Percentiles rank a stretch among this genome's conserved stretches.
phyloP scores from a whole-genome alignment of 2,329 filamentous ascomycete species.

The Aspergillus neoniger region DNA sequence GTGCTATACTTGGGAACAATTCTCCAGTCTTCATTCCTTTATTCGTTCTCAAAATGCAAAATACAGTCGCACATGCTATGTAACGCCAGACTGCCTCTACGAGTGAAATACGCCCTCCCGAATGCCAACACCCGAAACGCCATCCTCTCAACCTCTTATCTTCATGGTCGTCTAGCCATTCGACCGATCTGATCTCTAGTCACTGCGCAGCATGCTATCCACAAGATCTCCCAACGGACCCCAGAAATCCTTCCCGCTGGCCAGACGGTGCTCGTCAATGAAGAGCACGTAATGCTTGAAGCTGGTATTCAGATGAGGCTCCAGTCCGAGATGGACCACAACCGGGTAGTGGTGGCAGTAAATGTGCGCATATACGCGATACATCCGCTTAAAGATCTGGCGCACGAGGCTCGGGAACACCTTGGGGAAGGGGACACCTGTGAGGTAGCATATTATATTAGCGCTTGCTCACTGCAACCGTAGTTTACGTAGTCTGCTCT shows the following conservation, averaged over 20 bases:
- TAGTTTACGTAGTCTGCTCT: not conserved
- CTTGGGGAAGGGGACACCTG: conserved; percentile 90
- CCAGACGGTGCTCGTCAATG: conserved; percentile 91
- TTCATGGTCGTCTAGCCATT: conserved; percentile 7
- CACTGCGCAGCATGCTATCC: conserved; percentile 95
- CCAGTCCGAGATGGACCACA: conserved; percentile 88
- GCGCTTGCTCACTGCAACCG: not conserved
- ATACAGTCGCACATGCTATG: not conserved
- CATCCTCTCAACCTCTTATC: conserved; percentile 9
- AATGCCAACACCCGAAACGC: conserved; percentile 22
- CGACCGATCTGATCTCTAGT: conserved; percentile 53
- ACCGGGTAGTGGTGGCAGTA: conserved; percentile 99
- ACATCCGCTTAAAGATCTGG: conserved; percentile 98
- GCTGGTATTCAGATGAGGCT: conserved; percentile 96
- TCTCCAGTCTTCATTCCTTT: not conserved
- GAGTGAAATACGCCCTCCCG: conserved; percentile 6
- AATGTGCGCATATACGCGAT: conserved; percentile 97
- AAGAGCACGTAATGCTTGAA: conserved; percentile 99
- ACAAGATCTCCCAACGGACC: conserved; percentile 92
- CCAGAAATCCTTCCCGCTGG: conserved; percentile 95
- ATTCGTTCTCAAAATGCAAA: not conserved
- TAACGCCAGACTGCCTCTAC: conserved; percentile 11
- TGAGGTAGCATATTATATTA: not conserved
- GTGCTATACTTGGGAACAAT: not conserved
- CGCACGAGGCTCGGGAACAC: conserved; percentile 84